Percentiles rank a stretch among this genome's conserved stretches.
These are phyloP conservation scores for Gonium pectorale DNA, from an alignment of 139 green algal genomes.

Conservation along the genomic window DNA sequence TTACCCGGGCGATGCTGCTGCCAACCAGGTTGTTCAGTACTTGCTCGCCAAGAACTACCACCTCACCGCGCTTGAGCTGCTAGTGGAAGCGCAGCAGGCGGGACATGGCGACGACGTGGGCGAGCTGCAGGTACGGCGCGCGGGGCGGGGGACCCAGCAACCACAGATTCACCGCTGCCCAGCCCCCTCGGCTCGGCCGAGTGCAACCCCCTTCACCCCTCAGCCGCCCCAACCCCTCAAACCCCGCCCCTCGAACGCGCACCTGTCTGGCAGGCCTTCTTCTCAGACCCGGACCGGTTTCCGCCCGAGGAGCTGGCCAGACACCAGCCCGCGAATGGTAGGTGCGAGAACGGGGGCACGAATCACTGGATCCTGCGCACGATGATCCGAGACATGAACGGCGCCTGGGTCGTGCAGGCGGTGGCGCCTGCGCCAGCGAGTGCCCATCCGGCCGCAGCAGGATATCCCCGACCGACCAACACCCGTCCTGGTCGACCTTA, in stretches of 20 bases:
- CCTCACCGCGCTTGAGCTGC: slow-evolving; percentile 59
- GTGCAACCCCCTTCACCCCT: not conserved
- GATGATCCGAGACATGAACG: too few species aligned
- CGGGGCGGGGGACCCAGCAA: not conserved
- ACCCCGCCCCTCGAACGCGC: not conserved
- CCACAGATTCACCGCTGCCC: too few species aligned
- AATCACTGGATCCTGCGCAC: too few species aligned
- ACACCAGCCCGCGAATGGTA: slow-evolving; percentile 43
- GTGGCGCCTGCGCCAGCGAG: too few species aligned
- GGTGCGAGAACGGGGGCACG: too few species aligned
- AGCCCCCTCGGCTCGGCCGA: too few species aligned
- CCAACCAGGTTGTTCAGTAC: slow-evolving; percentile 57
- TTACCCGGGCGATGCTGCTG: not conserved
- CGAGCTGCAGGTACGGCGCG: slow-evolving; percentile 41
- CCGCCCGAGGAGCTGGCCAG: slow-evolving; percentile 48
- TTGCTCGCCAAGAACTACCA: slow-evolving; percentile 57
- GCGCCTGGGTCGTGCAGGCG: too few species aligned
- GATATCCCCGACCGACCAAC: too few species aligned
- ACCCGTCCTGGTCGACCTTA: too few species aligned
- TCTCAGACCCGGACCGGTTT: slow-evolving; percentile 50
- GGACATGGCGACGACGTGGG: slow-evolving; percentile 45
- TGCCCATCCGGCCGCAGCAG: not conserved
- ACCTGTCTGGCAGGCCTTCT: slow-evolving; percentile 45
- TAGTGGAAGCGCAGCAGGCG: slow-evolving; percentile 52
- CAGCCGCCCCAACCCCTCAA: not conserved